Conservation (phyloP, 2,329 filamentous ascomycete genomes). For the Hymenoscyphus linearis region DNA sequence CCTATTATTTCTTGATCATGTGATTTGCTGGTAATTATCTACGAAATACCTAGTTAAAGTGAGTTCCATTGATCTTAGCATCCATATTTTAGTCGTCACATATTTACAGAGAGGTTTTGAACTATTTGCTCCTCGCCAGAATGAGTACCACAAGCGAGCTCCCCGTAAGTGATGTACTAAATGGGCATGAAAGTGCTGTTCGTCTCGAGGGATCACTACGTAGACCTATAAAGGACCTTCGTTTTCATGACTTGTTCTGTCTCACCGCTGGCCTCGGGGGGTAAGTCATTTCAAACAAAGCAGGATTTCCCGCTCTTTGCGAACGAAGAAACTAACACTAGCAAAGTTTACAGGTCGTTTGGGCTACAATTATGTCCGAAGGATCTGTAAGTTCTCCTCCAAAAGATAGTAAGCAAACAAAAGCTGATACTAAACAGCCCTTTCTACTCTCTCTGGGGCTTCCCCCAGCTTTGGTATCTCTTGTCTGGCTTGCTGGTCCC, state of each 20-base stretch:
- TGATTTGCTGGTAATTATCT: too few species aligned
- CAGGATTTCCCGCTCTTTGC: not conserved
- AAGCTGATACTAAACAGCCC: not conserved
- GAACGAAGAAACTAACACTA: not conserved
- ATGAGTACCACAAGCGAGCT: not conserved
- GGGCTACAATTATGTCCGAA: constrained; percentile 7
- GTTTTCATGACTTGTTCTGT: not conserved
- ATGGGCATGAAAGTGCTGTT: not conserved
- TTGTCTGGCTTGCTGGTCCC: constrained; percentile 52
- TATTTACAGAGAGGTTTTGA: not conserved
- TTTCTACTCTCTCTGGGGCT: constrained; percentile 44
- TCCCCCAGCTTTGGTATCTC: constrained; percentile 44
- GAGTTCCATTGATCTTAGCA: too few species aligned
- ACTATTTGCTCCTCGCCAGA: not conserved
- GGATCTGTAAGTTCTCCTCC: constrained; percentile 7
- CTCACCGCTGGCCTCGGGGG: not conserved
- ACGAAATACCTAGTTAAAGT: too few species aligned
- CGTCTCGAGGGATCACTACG: not conserved
- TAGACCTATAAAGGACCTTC: not conserved
- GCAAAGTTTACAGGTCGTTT: constrained; percentile 8
- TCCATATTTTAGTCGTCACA: too few species aligned
- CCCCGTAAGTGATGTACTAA: not conserved
- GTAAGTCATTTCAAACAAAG: not conserved
- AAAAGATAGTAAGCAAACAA: too few species aligned
- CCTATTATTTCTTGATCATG: too few species aligned